Base-by-base conservation (phyloP, 106 monocot species). In the Dioscorea zingiberensis region DNA sequence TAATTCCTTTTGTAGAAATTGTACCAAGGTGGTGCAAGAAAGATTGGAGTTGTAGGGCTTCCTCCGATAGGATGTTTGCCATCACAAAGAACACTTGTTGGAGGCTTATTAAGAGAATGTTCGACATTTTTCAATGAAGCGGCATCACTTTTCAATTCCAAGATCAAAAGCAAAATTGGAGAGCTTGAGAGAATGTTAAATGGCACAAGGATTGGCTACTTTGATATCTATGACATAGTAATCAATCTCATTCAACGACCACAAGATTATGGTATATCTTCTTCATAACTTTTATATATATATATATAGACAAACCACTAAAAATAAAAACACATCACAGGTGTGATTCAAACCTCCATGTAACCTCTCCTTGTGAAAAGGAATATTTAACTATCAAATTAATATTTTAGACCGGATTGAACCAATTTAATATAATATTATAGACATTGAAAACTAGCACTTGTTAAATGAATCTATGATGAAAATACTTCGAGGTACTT, bases 41-140 rank as follows among this genome's bases (percentile, higher is more conserved):
- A 68, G 59, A 71, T 85, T 85, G 4, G 77, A 77, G 7, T 67
- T 62, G 16, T 68, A 71, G 30, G n/a, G n/a, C n/a, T n/a, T n/a
- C n/a, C n/a, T n/a, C n/a, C n/a, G n/a, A n/a, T n/a, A n/a, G n/a
- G n/a, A n/a, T n/a, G n/a, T n/a, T n/a, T n/a, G n/a, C n/a, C n/a
- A n/a, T n/a, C n/a, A n/a, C n/a, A n/a, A n/a, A 74, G 85, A 68
- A 81, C 80, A 0, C 32, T 67, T 2, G 73, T 22, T 17, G 53
- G 53, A 54, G 53, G 53, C 14, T 13, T 54, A 13, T 4, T 11
- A 18, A 54, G 53, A 54, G 53, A 54, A 13, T 54, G 53, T 18
- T 9, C 10, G 3, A 4, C 53, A 8, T 8, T 18, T 54, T 18
- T 9, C 17, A 54, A 54, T 18, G 12, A 54, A 54, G 53, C 53